Base-by-base conservation (phyloP, 345 rosid genomes). In the Microcos paniculata region DNA sequence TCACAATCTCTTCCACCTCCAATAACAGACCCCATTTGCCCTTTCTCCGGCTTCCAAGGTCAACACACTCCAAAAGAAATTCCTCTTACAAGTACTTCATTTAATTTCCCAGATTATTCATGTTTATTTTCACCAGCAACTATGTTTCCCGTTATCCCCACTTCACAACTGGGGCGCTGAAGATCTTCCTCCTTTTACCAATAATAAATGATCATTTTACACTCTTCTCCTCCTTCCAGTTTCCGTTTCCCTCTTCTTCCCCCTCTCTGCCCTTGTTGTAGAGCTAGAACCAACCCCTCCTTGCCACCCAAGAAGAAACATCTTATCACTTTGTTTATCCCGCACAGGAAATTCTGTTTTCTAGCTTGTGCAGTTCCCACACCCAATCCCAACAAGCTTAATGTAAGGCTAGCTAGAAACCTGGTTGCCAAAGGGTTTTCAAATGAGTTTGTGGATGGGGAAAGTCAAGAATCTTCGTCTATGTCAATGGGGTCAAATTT, bases 401-500 rank as follows among this genome's bases (percentile, higher is more conserved):
- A 75, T 30, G n/a, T 83, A n/a, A 88, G 66, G 59, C 81, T 74
- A 1, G 70, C 89, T 0, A 88, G 72, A 59, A 84, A 62, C 4
- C 80, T 89, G 15, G 82, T 83, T 16, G 78, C 81, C 9, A 79
- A 86, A 70, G 84, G 81, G 7, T 72, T 90, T 71, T 83, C 89
- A 19, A 78, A 81, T 80, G 94, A 90, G 77, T 76, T 90, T 81
- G 88, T 75, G 21, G 68, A 73, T 3, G 81, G 75, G 31, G 84
- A 84, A 69, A 79, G 69, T 0, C 84, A 76, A 58, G 84, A 82
- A 38, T 85, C 88, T 10, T 52, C 87, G 7, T 57, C 87, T 8
- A 43, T 87, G 63, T 87, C 74, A 8, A 55, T 81, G 77, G 89
- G 87, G 15, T 82, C 87, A 33, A 86, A 81, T 83, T 93, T 93